Percentiles rank a stretch among this genome's conserved stretches.
Evolutionary conservation across 169 alveolate species (phyloP).

Genomic region (Blepharisma undulans): DNA sequence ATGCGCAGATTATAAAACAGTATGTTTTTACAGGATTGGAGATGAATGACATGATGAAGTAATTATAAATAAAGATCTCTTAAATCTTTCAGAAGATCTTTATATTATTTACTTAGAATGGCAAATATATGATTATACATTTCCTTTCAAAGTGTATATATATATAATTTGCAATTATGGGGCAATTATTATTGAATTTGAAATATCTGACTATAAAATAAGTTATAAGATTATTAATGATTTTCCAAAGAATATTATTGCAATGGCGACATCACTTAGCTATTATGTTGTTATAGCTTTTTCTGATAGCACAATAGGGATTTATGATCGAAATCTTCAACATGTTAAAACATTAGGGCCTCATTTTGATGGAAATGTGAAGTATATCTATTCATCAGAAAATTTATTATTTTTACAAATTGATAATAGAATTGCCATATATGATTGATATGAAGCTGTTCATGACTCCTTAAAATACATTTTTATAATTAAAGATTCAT

Average conservation of each 20-base stretch:
- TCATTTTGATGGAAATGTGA: background rate
- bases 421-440: background rate
- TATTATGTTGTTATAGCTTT: background rate
- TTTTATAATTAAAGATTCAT: background rate
- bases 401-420: background rate
- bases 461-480: background rate
- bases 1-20: background rate
- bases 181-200: background rate
- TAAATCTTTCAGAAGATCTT: background rate
- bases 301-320: background rate
- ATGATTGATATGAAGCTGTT: background rate
- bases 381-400: background rate
- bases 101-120: too few species aligned
- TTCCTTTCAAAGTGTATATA: background rate
- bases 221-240: too few species aligned
- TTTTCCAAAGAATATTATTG: background rate
- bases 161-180: background rate
- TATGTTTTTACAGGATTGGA: background rate
- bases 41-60: background rate
- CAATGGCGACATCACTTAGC: background rate
- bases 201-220: too few species aligned
- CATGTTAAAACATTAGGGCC: background rate
- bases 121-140: too few species aligned
- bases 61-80: background rate
- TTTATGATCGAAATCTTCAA: background rate